Evolutionary conservation across 31 red algal genomes (phyloP).

Genomic region (Asparagopsis taxiformis): DNA sequence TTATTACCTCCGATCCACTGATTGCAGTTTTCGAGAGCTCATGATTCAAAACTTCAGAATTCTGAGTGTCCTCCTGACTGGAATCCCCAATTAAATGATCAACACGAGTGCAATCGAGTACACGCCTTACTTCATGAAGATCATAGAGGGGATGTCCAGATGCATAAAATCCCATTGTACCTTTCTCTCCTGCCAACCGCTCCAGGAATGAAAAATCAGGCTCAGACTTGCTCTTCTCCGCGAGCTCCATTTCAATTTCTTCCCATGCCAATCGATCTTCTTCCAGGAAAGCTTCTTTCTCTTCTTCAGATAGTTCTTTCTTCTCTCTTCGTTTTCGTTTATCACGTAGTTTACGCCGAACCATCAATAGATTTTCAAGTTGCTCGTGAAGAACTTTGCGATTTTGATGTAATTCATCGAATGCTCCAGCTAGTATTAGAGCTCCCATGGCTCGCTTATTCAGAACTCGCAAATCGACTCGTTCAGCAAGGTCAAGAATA

Average conservation of each 20-base stretch:
- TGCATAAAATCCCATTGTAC: conserved; percentile 74
- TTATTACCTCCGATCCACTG: conserved; percentile 52
- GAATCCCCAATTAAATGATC: conserved; percentile 36
- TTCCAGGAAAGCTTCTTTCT: conserved; percentile 17
- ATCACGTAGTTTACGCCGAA: conserved; percentile 56
- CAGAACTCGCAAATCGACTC: conserved; percentile 63
- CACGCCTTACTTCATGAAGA: conserved; percentile 19
- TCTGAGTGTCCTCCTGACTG: background rate
- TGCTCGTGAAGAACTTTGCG: conserved; percentile 58
- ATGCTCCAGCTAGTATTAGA: conserved; percentile 75
- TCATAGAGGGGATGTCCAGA: conserved; percentile 72
- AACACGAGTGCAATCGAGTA: conserved; percentile 42
- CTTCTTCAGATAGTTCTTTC: conserved; percentile 24
- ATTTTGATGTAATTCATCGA: conserved; percentile 75
- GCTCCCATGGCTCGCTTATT: conserved; percentile 75
- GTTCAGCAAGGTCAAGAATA: conserved; percentile 68
- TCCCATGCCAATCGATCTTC: conserved; percentile 59
- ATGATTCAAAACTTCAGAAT: background rate
- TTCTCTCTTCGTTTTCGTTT: conserved; percentile 35
- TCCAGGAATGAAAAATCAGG: conserved; percentile 57
- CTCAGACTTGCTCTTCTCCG: conserved; percentile 6
- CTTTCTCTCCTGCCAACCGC: conserved; percentile 52
- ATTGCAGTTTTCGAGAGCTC: background rate
- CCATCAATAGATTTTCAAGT: conserved; percentile 40
- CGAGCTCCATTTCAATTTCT: conserved; percentile 40